These are phyloP conservation scores for Fusarium brachygibbosum DNA, from an alignment of 2,329 filamentous ascomycete genomes.

Conservation along the genomic window DNA sequence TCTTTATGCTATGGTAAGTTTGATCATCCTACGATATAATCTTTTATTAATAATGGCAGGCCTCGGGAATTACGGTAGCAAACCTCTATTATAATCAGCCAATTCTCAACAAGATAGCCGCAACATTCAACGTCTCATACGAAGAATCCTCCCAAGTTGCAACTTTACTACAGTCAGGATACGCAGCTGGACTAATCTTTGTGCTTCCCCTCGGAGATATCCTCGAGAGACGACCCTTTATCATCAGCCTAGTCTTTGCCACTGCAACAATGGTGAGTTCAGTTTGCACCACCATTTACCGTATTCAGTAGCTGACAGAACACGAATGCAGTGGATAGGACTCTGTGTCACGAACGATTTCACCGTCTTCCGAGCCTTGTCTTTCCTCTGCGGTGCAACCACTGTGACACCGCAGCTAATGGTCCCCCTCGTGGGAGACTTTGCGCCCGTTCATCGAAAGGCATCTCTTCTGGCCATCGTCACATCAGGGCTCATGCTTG, in stretches of 20 bases:
- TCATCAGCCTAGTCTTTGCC: constrained; percentile 74
- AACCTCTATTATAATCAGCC: constrained; percentile 88
- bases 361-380: constrained; percentile 74
- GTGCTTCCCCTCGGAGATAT: constrained; percentile 82
- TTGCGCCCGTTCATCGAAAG: constrained; percentile 76
- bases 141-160: constrained; percentile 77
- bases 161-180: constrained; percentile 83
- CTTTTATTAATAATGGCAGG: constrained; percentile 50
- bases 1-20: constrained; percentile 73
- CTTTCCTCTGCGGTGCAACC: constrained; percentile 80
- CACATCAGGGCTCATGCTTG: constrained; percentile 80
- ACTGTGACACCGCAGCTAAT: constrained; percentile 85
- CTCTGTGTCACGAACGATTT: constrained; percentile 78
- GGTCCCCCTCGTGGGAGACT: constrained; percentile 84
- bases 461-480: constrained; percentile 80
- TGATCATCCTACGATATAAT: rapidly evolving
- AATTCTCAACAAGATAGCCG: constrained; percentile 80
- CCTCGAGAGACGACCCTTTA: constrained; percentile 76
- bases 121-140: constrained; percentile 77
- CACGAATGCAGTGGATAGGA: constrained; percentile 69
- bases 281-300: background rate
- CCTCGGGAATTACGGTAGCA: constrained; percentile 77
- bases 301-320: background rate
- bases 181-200: constrained; percentile 79
- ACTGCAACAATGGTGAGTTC: constrained; percentile 74